Conservation (phyloP, 306 rosid genomes). For the Trifolium dubium region DNA sequence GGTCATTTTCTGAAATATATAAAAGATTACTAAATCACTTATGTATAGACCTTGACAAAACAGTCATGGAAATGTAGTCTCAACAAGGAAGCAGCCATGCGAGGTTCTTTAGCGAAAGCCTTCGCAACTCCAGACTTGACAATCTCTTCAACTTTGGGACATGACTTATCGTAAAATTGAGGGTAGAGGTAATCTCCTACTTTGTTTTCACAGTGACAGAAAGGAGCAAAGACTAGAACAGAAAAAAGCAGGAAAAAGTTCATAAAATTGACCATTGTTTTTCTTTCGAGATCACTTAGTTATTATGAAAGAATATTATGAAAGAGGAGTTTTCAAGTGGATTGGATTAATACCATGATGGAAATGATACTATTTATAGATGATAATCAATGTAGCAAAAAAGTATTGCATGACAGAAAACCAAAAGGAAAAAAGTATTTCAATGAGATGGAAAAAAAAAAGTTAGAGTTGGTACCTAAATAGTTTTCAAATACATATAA, state of each 20-base stretch:
- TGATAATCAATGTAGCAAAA: slow-evolving; percentile 31
- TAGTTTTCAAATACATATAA: slow-evolving; percentile 39
- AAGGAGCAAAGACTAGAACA: slow-evolving; percentile 65
- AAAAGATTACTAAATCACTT: background rate
- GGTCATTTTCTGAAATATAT: background rate
- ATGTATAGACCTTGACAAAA: slow-evolving; percentile 73
- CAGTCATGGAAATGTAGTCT: slow-evolving; percentile 94
- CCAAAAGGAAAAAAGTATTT: slow-evolving; percentile 21
- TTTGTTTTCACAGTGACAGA: slow-evolving; percentile 48
- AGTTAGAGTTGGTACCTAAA: slow-evolving; percentile 58
- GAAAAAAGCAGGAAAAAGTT: slow-evolving; percentile 54
- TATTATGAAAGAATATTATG: slow-evolving; percentile 20
- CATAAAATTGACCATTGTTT: slow-evolving; percentile 55
- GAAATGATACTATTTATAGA: slow-evolving; percentile 51
- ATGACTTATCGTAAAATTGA: slow-evolving; percentile 73
- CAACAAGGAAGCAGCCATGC: slow-evolving; percentile 89
- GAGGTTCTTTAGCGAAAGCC: slow-evolving; percentile 74
- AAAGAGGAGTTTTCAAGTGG: slow-evolving; percentile 31
- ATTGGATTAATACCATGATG: slow-evolving; percentile 36
- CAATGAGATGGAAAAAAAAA: background rate
- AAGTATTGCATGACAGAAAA: slow-evolving; percentile 6
- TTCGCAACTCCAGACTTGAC: slow-evolving; percentile 71
- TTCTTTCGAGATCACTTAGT: slow-evolving; percentile 8
- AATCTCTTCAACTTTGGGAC: slow-evolving; percentile 71
- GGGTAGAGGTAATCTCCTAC: slow-evolving; percentile 64